Percentiles rank a stretch among this genome's conserved stretches.
Evolutionary conservation across 2,329 filamentous ascomycete species (phyloP).

Genomic region (Fusarium drepaniforme): DNA sequence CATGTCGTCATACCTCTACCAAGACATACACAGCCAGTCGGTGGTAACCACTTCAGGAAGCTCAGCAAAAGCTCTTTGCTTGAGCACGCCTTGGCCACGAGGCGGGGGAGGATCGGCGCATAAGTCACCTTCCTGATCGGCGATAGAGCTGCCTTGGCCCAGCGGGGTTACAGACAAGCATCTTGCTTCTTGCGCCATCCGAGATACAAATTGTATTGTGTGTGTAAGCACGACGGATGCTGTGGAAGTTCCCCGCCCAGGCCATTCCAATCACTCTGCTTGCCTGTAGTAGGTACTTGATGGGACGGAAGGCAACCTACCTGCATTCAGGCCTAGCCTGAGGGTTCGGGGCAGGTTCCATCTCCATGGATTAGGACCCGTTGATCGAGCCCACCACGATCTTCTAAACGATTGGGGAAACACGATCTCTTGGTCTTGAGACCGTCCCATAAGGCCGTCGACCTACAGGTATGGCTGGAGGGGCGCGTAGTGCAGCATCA

Average conservation of each 20-base stretch:
- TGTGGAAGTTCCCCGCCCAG: background rate
- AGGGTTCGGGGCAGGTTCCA: no score
- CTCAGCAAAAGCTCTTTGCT: background rate
- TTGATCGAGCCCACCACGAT: no score
- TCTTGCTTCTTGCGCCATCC: background rate
- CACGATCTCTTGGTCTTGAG: no score
- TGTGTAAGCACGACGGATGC: background rate
- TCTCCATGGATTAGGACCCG: no score
- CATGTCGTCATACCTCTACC: constrained; percentile 37
- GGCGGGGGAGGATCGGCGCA: constrained; percentile 19
- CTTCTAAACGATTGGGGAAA: no score
- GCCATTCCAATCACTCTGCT: no score
- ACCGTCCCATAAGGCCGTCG: no score
- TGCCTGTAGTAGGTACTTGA: no score
- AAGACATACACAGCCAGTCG: background rate
- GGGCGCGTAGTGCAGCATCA: no score
- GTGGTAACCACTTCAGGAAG: constrained; percentile 35
- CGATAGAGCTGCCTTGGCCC: constrained; percentile 27
- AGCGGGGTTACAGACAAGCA: background rate
- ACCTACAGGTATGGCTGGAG: no score
- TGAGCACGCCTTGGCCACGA: constrained; percentile 19
- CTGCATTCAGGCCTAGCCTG: no score
- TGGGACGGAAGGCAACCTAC: no score
- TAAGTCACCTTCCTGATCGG: constrained; percentile 31
- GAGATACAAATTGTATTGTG: background rate